phyloP scores from a whole-genome alignment of 2,329 filamentous ascomycete genomes.

The Trichoderma atrobrunneum region DNA sequence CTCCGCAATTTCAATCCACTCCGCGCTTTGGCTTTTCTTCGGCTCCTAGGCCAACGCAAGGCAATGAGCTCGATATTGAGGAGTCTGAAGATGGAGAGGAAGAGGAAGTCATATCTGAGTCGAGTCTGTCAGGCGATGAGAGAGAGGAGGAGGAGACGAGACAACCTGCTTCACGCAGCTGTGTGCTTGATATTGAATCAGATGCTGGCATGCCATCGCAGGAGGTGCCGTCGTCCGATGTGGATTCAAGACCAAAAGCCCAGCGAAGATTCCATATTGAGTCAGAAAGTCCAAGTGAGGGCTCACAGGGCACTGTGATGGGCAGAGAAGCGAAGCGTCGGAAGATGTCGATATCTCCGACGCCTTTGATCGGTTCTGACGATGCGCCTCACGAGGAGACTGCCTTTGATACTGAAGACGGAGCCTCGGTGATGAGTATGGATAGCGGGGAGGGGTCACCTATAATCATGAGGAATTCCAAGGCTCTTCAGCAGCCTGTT shows the following conservation, averaged over 20 bases:
- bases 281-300: neutral
- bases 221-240: conserved; percentile 1
- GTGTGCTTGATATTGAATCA: conserved; percentile 33
- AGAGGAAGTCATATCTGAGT: conserved; percentile 18
- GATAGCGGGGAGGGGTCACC: neutral
- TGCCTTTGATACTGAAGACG: neutral
- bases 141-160: conserved; percentile 13
- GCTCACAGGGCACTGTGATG: neutral
- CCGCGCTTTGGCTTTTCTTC: conserved; percentile 39
- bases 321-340: conserved; percentile 29
- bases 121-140: conserved; percentile 14
- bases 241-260: neutral
- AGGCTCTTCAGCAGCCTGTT: conserved; percentile 33
- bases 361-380: conserved; percentile 19
- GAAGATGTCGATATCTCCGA: conserved; percentile 30
- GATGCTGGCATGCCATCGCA: conserved; percentile 24
- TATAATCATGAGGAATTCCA: neutral
- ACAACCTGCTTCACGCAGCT: conserved; percentile 21
- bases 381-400: neutral
- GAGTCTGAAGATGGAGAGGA: conserved; percentile 32
- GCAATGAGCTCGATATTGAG: conserved; percentile 31
- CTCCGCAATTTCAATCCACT: conserved; percentile 38
- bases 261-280: conserved; percentile 3
- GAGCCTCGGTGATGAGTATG: neutral
- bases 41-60: conserved; percentile 30